These are phyloP conservation scores for Eucalyptus cloeziana DNA, from an alignment of 345 rosid genomes.

Conservation along the genomic window DNA sequence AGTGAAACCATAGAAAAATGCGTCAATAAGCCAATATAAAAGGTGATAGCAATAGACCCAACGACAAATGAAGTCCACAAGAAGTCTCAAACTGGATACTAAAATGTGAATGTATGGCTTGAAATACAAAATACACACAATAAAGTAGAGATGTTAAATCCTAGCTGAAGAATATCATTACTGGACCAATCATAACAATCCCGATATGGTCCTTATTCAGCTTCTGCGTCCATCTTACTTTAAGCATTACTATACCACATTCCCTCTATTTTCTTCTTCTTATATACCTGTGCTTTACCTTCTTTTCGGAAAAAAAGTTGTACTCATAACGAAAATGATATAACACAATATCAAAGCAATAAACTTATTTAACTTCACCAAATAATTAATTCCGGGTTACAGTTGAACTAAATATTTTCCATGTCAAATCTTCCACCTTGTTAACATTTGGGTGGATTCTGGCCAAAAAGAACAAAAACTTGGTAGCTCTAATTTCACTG, in stretches of 20 bases:
- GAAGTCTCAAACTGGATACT: background rate
- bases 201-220: background rate
- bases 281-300: background rate
- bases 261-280: background rate
- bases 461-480: background rate
- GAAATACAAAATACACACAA: background rate
- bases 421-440: background rate
- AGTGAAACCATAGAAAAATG: background rate
- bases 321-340: background rate
- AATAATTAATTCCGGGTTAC: background rate
- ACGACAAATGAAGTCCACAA: background rate
- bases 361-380: background rate
- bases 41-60: background rate
- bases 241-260: background rate
- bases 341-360: background rate
- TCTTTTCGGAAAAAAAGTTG: background rate
- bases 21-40: background rate
- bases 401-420: background rate
- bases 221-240: background rate
- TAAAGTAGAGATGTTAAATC: background rate
- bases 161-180: background rate
- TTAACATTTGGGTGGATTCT: background rate
- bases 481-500: background rate
- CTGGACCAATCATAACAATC: background rate
- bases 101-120: background rate